Base-by-base conservation (phyloP, 1,284 basidiomycete species). In the Pseudomicrostroma phylloplanum region DNA sequence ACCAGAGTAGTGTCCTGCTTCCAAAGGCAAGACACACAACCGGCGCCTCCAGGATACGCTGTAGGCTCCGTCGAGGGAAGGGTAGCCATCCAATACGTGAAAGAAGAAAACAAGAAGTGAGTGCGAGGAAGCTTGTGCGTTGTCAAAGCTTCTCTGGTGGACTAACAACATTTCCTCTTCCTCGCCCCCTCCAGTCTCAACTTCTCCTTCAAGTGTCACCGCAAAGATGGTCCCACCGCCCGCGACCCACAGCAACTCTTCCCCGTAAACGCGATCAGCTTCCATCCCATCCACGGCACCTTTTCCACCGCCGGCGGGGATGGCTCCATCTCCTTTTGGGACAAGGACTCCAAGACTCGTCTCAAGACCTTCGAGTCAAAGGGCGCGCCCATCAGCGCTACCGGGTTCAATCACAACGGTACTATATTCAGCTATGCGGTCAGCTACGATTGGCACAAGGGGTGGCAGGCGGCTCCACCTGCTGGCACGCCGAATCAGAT, bases 51-150 rank as follows among this genome's bases (percentile, higher is more conserved):
- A 11, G 77, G 75, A 1, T 77, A 74, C 55, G 92, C 92, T 0
- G 85, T 97, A 0, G 94, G 94, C 17, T 93, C 91, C 76, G 87
- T 96, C 12, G 94, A 98, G 81, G 94, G 94, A 9, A 85, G 94
- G 57, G 92, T 97, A 0, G 93, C 91, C 1, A 92, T 98, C 65
- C 94, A 97, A 89, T 96, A 80, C 79, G 90, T 81, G 51, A 46
- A 54, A 13, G 62, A 67, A 13, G 57, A 59, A 54, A 56, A 67
- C 56, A 69, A 67, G 23, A 17, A n/a, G 51, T 65, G 59, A 40
- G 65, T 53, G n/a, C 17, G 17, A 17, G 15, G 59, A 7, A 40
- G 19, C n/a, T n/a, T 23, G 42, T 3, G 17, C 17, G 7, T 6
- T 6, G 21, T 19, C 17, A 13, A 13, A 6, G 25, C 51, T 13